phyloP scores from a whole-genome alignment of 1,284 basidiomycete species.

The Trichosporon sp. region DNA sequence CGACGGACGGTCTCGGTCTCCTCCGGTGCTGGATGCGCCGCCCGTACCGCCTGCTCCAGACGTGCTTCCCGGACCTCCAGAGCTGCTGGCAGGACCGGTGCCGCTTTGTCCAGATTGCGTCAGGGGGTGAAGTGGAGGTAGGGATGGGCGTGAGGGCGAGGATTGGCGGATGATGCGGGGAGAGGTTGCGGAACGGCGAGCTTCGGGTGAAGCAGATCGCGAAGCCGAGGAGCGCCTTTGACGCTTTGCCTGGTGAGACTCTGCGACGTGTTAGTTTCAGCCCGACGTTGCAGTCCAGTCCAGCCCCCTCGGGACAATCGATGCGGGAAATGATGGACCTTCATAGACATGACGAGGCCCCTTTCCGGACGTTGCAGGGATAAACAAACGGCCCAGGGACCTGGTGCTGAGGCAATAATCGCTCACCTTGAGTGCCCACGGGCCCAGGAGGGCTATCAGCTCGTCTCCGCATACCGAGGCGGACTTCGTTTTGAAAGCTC shows the following conservation, averaged over 20 bases:
- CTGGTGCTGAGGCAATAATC: neutral
- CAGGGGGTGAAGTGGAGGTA: constrained; percentile 19
- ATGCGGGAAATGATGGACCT: neutral
- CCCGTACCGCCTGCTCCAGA: neutral
- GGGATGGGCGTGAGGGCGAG: constrained; percentile 14
- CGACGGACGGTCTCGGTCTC: neutral
- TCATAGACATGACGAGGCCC: neutral
- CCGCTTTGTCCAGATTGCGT: neutral
- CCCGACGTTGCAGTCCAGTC: neutral
- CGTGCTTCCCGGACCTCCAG: neutral
- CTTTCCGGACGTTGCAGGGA: neutral
- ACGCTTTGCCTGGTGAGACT: constrained; percentile 3
- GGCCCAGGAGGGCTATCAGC: constrained; percentile 5
- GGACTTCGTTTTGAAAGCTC: constrained; percentile 4
- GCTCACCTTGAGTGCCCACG: neutral
- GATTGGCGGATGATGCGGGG: constrained; percentile 19
- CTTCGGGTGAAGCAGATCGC: constrained; percentile 3
- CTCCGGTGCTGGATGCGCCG: neutral
- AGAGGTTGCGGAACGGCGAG: constrained; percentile 5
- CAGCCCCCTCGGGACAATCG: neutral
- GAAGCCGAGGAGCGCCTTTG: constrained; percentile 1
- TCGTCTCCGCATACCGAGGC: neutral
- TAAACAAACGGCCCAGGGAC: neutral
- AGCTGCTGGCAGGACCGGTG: neutral
- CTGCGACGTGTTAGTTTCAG: neutral